Evolutionary conservation across 1,139 yeast genomes (phyloP).

Genomic region (Arxiozyma telluris): DNA sequence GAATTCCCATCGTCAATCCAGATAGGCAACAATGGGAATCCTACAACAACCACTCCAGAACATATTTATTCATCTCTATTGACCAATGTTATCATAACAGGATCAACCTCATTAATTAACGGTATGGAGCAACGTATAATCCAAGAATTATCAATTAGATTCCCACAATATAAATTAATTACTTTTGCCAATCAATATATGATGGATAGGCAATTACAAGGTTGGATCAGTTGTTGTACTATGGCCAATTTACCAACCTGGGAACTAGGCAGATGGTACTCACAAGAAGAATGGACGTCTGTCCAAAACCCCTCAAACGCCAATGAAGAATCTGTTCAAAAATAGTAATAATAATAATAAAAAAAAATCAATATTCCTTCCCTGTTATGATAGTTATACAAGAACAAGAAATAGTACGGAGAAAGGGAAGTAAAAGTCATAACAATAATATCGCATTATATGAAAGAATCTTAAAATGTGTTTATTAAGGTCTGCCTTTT

Average conservation of each 20-base stretch:
- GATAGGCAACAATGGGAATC: neutral
- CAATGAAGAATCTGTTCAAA: neutral
- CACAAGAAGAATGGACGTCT: slow-evolving; percentile 16
- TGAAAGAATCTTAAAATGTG: neutral
- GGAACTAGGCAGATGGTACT: slow-evolving; percentile 25
- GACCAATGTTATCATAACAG: slow-evolving; percentile 59
- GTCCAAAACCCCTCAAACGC: neutral
- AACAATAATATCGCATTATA: neutral
- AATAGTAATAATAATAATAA: too few species aligned
- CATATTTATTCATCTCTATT: slow-evolving; percentile 29
- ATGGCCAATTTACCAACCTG: slow-evolving; percentile 25
- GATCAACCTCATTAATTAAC: slow-evolving; percentile 50
- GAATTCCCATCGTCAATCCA: neutral
- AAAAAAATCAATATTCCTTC: too few species aligned
- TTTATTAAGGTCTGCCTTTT: too few species aligned
- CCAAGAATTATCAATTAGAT: slow-evolving; percentile 37
- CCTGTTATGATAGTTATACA: neutral
- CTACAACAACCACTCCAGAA: slow-evolving; percentile 9
- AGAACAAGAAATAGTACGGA: too few species aligned
- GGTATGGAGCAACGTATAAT: slow-evolving; percentile 56
- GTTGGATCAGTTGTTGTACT: slow-evolving; percentile 25
- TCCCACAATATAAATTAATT: slow-evolving; percentile 28
- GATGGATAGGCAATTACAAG: slow-evolving; percentile 24
- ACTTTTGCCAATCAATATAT: slow-evolving; percentile 27
- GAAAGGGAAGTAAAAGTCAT: neutral